Conservation (phyloP, 805 yeast genomes). For the Blastobotrys americana region DNA sequence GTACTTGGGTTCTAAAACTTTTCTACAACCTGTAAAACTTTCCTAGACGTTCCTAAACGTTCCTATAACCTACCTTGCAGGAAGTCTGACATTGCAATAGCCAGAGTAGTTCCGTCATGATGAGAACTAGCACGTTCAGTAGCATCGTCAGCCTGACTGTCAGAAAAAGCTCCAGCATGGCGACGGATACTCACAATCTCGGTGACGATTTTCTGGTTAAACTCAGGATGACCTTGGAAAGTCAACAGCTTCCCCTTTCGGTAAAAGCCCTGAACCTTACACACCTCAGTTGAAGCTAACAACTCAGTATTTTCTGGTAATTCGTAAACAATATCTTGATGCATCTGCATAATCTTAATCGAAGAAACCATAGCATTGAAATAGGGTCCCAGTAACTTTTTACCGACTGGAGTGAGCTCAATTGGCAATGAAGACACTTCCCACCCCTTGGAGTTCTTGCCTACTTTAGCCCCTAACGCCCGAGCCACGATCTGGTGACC, state of each 20-base stretch:
- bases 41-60: neutral
- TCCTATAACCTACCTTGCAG: conserved; percentile 1
- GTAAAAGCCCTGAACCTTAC: conserved; percentile 62
- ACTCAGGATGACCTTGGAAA: conserved; percentile 91
- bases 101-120: conserved; percentile 20
- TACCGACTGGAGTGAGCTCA: conserved; percentile 38
- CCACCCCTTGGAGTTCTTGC: conserved; percentile 57
- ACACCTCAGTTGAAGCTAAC: conserved; percentile 49
- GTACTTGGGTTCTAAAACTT: too few relatives aligned
- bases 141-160: conserved; percentile 13
- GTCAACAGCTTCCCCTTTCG: conserved; percentile 48
- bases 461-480: conserved; percentile 55
- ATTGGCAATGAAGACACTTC: conserved; percentile 60
- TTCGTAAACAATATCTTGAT: conserved; percentile 48
- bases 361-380: conserved; percentile 15
- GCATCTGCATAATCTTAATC: conserved; percentile 47
- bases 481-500: conserved; percentile 78
- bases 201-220: conserved; percentile 32
- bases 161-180: conserved; percentile 11
- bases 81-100: conserved; percentile 19
- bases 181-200: conserved; percentile 15
- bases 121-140: conserved; percentile 6
- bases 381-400: conserved; percentile 26
- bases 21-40: too few relatives aligned
- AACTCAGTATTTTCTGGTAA: conserved; percentile 34